phyloP scores from a whole-genome alignment of 2,329 filamentous ascomycete species.

The Zalaria obscura region DNA sequence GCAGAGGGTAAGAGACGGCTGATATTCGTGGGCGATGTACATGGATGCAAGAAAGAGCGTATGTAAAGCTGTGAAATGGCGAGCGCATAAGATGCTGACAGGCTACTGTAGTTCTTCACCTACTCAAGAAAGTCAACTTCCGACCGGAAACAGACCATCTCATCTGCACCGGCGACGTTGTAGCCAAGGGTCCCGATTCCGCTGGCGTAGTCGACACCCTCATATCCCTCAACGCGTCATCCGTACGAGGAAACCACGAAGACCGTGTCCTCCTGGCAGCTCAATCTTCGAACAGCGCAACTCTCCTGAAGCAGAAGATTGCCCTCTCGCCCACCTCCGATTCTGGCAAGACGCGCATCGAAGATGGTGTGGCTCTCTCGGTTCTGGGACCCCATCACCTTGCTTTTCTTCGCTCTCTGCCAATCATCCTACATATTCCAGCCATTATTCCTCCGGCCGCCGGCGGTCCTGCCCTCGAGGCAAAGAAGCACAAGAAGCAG shows the following conservation, averaged over 20 bases:
- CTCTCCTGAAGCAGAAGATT: no score
- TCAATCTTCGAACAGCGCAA: constrained; percentile 1
- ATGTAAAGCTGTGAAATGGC: background rate
- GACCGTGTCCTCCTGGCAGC: constrained; percentile 57
- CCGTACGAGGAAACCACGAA: constrained; percentile 86
- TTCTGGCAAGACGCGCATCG: constrained; percentile 7
- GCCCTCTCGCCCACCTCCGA: no score
- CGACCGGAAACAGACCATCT: constrained; percentile 53
- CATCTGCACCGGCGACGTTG: constrained; percentile 62
- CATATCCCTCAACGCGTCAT: constrained; percentile 59
- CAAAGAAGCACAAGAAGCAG: constrained; percentile 2
- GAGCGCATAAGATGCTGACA: background rate
- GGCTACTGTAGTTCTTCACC: constrained; percentile 22
- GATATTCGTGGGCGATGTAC: constrained; percentile 79
- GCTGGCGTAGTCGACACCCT: constrained; percentile 62
- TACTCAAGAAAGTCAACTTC: constrained; percentile 57
- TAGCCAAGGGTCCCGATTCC: constrained; percentile 80
- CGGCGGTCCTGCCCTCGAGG: background rate
- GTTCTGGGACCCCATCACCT: constrained; percentile 11
- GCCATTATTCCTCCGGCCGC: constrained; percentile 3
- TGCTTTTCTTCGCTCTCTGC: constrained; percentile 17
- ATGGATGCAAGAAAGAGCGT: constrained; percentile 61
- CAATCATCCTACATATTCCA: constrained; percentile 21
- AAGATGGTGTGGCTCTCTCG: constrained; percentile 7
- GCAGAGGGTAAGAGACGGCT: constrained; percentile 40